These are phyloP conservation scores for Achlya hypogyna DNA, from an alignment of 352 stramenopile species.

Conservation along the genomic window DNA sequence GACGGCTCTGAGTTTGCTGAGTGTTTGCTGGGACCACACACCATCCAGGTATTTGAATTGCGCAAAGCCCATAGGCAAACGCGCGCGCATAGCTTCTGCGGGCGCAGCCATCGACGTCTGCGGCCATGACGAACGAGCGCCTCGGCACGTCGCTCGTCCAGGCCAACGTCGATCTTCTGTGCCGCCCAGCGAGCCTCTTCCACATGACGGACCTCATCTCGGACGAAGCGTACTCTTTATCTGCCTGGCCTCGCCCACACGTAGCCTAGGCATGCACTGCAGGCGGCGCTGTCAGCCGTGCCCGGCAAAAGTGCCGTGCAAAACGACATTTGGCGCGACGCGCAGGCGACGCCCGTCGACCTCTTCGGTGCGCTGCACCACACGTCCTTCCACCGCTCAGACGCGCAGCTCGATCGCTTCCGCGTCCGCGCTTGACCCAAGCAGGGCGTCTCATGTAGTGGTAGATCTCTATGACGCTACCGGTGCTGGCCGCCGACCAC, in stretches of 20 bases:
- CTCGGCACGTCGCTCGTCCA: conserved; percentile 7
- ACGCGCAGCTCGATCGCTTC: conserved; percentile 11
- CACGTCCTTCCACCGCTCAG: conserved; percentile 3
- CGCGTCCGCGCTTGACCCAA: neutral
- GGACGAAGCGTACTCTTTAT: neutral
- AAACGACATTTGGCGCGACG: conserved; percentile 14
- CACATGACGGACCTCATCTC: neutral
- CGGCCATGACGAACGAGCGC: neutral
- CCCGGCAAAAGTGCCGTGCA: conserved; percentile 4
- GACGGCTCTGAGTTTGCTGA: conserved; percentile 1
- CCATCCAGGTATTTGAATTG: conserved; percentile 8
- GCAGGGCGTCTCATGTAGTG: neutral
- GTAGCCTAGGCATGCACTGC: neutral
- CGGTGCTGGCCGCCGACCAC: neutral
- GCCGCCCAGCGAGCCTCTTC: neutral
- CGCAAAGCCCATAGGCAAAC: neutral
- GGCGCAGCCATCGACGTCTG: neutral
- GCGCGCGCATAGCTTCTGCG: conserved; percentile 1
- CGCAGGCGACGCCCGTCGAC: neutral
- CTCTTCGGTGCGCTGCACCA: conserved; percentile 17
- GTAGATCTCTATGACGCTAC: conserved; percentile 10
- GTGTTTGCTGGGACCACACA: neutral
- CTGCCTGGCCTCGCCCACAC: no score
- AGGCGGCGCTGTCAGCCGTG: neutral
- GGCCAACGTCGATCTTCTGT: neutral